phyloP scores from a whole-genome alignment of 73 alveolate genomes.

The Paramecium biaurelia region DNA sequence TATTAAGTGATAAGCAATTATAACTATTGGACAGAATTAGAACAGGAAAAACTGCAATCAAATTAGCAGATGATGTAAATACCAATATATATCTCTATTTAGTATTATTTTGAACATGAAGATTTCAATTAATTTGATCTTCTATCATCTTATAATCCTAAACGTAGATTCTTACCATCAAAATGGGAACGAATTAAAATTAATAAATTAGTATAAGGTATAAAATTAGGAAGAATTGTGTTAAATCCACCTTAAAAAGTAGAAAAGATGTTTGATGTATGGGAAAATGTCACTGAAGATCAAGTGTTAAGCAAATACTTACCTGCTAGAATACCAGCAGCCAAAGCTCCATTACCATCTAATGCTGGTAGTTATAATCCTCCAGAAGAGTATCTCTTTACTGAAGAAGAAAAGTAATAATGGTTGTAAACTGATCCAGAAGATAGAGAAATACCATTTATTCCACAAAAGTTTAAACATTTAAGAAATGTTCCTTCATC shows the following conservation, averaged over 20 bases:
- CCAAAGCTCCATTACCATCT: slow-evolving; percentile 92
- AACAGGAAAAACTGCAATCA: slow-evolving; percentile 83
- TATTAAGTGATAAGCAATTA: slow-evolving; percentile 90
- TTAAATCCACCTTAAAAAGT: slow-evolving; percentile 72
- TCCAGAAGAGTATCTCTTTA: slow-evolving; percentile 86
- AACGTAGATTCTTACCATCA: slow-evolving; percentile 90
- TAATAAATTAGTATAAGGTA: slow-evolving; percentile 84
- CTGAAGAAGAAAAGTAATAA: slow-evolving; percentile 81
- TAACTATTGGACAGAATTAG: slow-evolving; percentile 88
- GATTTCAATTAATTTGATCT: slow-evolving; percentile 84
- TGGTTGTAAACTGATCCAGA: slow-evolving; percentile 77
- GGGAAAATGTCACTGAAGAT: slow-evolving; percentile 80
- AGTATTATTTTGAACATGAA: slow-evolving; percentile 77
- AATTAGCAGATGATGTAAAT: slow-evolving; percentile 54
- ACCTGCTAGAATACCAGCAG: slow-evolving; percentile 89
- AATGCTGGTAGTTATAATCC: slow-evolving; percentile 96
- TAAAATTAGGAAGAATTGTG: slow-evolving; percentile 93
- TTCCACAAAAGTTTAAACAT: slow-evolving; percentile 77
- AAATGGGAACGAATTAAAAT: slow-evolving; percentile 91
- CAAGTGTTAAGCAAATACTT: slow-evolving; percentile 65
- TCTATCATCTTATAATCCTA: slow-evolving; percentile 79
- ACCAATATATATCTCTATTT: background rate
- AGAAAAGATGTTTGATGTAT: slow-evolving; percentile 76
- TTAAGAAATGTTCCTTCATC: slow-evolving; percentile 95
- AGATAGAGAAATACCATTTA: slow-evolving; percentile 78